Evolutionary conservation across 371 early-diverging fungal species (phyloP), one percentile per base, ranked within the genome.

Genomic region (Umbelopsis sp.): DNA sequence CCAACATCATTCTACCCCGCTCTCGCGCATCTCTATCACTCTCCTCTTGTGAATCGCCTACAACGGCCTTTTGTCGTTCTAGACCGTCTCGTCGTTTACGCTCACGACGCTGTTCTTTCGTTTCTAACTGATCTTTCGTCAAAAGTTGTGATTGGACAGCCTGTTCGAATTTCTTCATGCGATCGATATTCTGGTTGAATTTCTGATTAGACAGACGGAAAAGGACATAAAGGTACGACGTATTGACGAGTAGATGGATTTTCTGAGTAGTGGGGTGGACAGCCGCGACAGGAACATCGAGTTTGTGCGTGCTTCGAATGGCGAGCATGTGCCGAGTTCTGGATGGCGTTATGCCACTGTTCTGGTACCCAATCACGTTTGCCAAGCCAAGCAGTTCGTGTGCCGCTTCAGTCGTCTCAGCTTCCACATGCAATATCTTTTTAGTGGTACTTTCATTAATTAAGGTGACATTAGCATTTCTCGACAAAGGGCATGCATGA

Each of bases 391-490:
- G 69, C 38, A 89, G 74, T 35, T 79, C 76, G 75, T 86, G 85
- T 32, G 83, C 87, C 16, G 84, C 80, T 45, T 76, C 74, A 25
- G 78, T 76, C n/a, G 79, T 80, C 9, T 85, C 74, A 20, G 88
- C 79, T 70, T 89, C 87, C 44, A 88, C 82, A 67, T 89, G 90
- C 16, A 89, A 69, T 48, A 88, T 86, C 89, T 89, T 41, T 38
- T 41, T 41, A 12, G 41, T 7, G 66, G 29, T 37, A 32, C 16
- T 16, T 48, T 48, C n/a, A 25, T 50, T 63, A n/a, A 57, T 18
- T 18, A 18, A 14, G 29, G 24, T 3, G 38, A 4, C 29, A 29
- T 22, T 29, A 29, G 4, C 29, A 29, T 12, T 41, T 41, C 7
- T 5, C 12, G 1, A 32, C 20, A 41, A 62, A 22, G 22, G 6